Percentiles rank a stretch among this genome's conserved stretches.
Evolutionary conservation across 768 basidiomycete species (phyloP).

Genomic region (Boletus rubescentipes): DNA sequence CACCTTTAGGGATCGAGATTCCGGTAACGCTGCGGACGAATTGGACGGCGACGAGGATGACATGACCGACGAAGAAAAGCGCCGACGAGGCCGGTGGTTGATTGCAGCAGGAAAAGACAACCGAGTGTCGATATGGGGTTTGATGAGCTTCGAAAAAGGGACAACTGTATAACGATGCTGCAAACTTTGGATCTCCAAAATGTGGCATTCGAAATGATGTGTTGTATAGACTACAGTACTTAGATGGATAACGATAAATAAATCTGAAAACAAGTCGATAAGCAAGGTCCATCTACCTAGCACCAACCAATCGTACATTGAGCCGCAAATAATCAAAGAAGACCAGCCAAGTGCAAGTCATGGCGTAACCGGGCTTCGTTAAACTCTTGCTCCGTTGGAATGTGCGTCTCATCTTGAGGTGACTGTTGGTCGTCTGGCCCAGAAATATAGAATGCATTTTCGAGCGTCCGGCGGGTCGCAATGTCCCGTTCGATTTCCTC

Average conservation of each 20-base stretch:
- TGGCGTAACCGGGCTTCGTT: conserved; percentile 48
- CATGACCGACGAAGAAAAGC: conserved; percentile 43
- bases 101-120: conserved; percentile 64
- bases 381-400: conserved; percentile 32
- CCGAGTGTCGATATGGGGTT: conserved; percentile 70
- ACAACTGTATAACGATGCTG: neutral
- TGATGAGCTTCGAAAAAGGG: conserved; percentile 41
- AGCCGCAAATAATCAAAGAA: conserved; percentile 27
- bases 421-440: conserved; percentile 24
- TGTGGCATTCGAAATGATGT: neutral
- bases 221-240: conserved; percentile 18
- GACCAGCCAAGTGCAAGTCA: conserved; percentile 54
- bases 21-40: neutral
- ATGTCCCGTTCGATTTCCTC: conserved; percentile 54
- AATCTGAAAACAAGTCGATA: neutral
- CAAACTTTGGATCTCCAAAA: neutral
- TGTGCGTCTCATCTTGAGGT: conserved; percentile 5
- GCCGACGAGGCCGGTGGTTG: conserved; percentile 58
- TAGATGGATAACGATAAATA: conserved; percentile 20
- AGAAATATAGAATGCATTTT: conserved; percentile 50
- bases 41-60: conserved; percentile 38
- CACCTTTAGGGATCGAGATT: conserved; percentile 1
- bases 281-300: neutral
- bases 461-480: conserved; percentile 50
- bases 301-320: conserved; percentile 10